A percentile compares a stretch with the other conserved stretches of the same genome.
Conservation (phyloP, 441 rosid species). For the Breynia disticha region DNA sequence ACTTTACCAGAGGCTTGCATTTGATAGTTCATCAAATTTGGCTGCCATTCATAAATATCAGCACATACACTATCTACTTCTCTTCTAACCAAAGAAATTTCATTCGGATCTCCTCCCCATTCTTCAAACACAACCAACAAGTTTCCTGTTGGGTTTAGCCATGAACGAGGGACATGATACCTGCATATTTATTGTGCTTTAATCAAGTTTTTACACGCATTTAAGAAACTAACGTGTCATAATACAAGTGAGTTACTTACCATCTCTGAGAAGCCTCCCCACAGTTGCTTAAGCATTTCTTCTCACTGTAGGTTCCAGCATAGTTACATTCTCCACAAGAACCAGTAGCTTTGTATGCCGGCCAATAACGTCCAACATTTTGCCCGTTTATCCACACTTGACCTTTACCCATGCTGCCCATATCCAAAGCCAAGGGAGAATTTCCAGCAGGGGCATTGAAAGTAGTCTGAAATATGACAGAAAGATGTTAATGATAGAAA, state of each 20-base stretch:
- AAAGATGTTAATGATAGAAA: conserved; percentile 9
- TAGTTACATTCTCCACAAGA: conserved; percentile 69
- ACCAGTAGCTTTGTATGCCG: conserved; percentile 38
- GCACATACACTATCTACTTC: conserved; percentile 53
- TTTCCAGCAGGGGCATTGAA: conserved; percentile 64
- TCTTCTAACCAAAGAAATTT: conserved; percentile 45
- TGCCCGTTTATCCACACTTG: conserved; percentile 97
- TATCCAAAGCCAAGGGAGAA: conserved; percentile 74
- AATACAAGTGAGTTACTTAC: too few species aligned
- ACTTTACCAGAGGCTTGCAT: conserved; percentile 26
- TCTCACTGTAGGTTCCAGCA: conserved; percentile 54
- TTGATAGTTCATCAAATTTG: conserved; percentile 62
- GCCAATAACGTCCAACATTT: conserved; percentile 97
- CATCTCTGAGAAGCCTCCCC: conserved; percentile 83
- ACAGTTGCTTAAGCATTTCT: conserved; percentile 79
- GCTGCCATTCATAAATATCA: conserved; percentile 66
- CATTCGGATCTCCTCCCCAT: conserved; percentile 82
- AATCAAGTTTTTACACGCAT: too few species aligned
- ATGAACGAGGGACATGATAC: conserved; percentile 92
- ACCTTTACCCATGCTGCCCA: conserved; percentile 87
- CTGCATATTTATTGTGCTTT: conserved; percentile 31
- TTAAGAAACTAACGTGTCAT: too few species aligned
- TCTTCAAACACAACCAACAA: conserved; percentile 84
- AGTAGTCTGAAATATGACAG: conserved; percentile 69
- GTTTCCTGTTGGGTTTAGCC: conserved; percentile 70